Percentiles rank a stretch among this genome's conserved stretches.
These are phyloP conservation scores for Ganoderma multipileum DNA, from an alignment of 1,284 basidiomycete genomes.

Conservation along the genomic window DNA sequence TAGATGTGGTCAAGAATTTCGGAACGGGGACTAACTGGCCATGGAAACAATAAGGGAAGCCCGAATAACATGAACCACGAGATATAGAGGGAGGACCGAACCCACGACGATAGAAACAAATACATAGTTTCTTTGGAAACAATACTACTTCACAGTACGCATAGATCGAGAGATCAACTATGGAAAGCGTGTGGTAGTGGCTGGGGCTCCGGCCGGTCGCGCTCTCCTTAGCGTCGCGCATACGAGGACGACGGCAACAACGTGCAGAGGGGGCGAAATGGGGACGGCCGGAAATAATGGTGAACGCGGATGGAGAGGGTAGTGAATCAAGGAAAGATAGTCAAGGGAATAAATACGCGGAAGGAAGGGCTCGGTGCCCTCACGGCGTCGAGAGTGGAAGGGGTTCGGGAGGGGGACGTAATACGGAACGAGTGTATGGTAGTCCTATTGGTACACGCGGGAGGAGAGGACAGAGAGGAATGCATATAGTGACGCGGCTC, in stretches of 20 bases:
- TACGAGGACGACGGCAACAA: no score
- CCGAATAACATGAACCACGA: background rate
- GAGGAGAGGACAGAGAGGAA: slow-evolving; percentile 1
- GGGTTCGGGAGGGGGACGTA: slow-evolving; percentile 10
- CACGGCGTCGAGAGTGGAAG: background rate
- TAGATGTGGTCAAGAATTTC: background rate
- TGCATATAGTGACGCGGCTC: slow-evolving; percentile 24
- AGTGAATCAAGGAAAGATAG: slow-evolving; percentile 26
- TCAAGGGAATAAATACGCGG: slow-evolving; percentile 31
- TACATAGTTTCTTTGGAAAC: slow-evolving; percentile 20
- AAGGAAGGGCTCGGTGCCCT: slow-evolving; percentile 11
- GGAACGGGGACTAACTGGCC: slow-evolving; percentile 13
- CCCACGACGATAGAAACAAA: slow-evolving; percentile 12
- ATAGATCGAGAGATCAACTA: slow-evolving; percentile 12
- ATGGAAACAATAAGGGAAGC: slow-evolving; percentile 26
- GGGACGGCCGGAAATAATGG: background rate
- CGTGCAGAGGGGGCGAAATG: background rate
- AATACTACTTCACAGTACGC: slow-evolving; percentile 26
- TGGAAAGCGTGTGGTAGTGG: background rate
- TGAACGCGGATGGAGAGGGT: background rate
- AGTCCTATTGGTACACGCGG: slow-evolving; percentile 23
- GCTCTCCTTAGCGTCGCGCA: background rate
- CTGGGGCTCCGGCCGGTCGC: background rate
- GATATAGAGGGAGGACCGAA: slow-evolving; percentile 6
- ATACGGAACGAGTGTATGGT: slow-evolving; percentile 23